These are phyloP conservation scores for Solanum chacoense DNA, from an alignment of 305 asterid genomes.

Conservation along the genomic window DNA sequence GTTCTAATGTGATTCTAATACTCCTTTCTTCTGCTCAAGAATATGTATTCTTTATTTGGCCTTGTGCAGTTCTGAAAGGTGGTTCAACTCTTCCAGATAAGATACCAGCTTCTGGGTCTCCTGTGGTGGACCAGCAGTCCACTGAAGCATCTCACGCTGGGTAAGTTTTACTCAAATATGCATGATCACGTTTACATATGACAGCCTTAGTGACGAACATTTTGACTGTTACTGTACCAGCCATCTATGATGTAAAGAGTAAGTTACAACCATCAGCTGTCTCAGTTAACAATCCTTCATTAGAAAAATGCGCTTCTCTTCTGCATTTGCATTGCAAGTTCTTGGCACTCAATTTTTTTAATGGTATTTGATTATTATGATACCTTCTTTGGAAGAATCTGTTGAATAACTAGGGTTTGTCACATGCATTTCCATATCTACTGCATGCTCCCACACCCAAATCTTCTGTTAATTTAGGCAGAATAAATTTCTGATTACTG, in stretches of 20 bases:
- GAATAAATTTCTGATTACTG: not conserved
- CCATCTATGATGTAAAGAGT: not conserved
- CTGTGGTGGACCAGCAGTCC: slow-evolving; percentile 58
- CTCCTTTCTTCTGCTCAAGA: not conserved
- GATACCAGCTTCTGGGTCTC: slow-evolving; percentile 51
- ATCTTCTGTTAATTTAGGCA: not conserved
- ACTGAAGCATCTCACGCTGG: slow-evolving; percentile 59
- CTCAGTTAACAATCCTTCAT: not conserved
- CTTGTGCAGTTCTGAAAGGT: slow-evolving; percentile 77
- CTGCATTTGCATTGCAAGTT: not conserved
- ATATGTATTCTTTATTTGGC: not conserved
- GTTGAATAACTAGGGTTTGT: not conserved
- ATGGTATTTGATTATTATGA: not conserved
- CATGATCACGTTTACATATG: not conserved
- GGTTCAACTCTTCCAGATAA: slow-evolving; percentile 78
- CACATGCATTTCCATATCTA: not conserved
- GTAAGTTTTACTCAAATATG: slow-evolving; percentile 33
- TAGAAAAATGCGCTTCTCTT: not conserved
- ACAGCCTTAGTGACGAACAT: not conserved
- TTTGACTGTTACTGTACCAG: not conserved
- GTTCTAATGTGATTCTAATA: not conserved
- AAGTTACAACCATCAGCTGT: not conserved
- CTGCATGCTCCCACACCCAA: not conserved
- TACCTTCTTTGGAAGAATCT: not conserved
- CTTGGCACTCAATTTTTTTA: not conserved